Evolutionary conservation across 306 rosid species (phyloP), one percentile per base, ranked within the genome.

Genomic region (Gastrolobium bilobum): DNA sequence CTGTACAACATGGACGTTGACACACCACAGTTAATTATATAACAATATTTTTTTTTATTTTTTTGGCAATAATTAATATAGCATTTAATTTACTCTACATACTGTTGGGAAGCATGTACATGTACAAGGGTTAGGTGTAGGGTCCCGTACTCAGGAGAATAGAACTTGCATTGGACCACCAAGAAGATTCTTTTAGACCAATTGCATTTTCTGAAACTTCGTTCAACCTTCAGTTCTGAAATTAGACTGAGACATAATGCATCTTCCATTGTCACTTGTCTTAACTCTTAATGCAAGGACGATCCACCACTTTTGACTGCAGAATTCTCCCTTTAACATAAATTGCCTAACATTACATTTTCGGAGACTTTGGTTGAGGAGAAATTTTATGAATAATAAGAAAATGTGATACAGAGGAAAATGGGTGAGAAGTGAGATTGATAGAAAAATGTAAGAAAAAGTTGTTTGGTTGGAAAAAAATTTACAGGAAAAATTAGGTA

Each of bases 251-350:
- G 34, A 67, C 33, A 39, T 3, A 51, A 50, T 38, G 58, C n/a
- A 6, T n/a, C 15, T 37, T 61, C 58, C 84, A 53, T 75, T 35
- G 6, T 68, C 43, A 14, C 64, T 35, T 68, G 70, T 46, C 51
- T 37, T 35, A 57, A 57, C 20, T 73, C 26, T 35, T n/a, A 2
- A 20, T 20, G 26, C 4, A 10, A 5, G 4, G 0, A 39, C 34
- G 5, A 77, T 59, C 73, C 81, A 29, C 79, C 84, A 56, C 56
- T 10, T 47, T 84, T 80, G 82, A 80, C 76, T 70, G 26, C 76
- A 35, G 13, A 51, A 43, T 65, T 73, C 73, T 62, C 67, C 34
- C 26, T 66, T 68, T 2, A 52, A 67, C 38, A 20, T 13, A 47
- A 26, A 54, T 3, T 53, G 50, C 7, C 53, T 54, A 34, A 77